Base-by-base conservation (phyloP, 176 grass and related monocot species). In the Urochloa ruziziensis region DNA sequence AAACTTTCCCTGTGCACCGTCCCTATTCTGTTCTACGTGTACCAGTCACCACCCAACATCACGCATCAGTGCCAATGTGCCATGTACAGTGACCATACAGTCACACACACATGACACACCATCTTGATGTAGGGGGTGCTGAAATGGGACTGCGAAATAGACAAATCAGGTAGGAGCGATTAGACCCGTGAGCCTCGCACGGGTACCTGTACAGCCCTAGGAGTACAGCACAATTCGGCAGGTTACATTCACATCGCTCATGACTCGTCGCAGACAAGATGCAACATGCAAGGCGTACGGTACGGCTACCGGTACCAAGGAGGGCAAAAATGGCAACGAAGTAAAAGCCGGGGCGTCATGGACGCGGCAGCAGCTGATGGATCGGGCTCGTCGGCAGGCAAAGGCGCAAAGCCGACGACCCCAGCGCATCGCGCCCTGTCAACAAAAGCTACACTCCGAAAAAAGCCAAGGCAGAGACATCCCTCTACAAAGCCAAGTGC, bases 401-500 rank as follows among this genome's bases (percentile, higher is more conserved):
- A 40, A 40, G 7, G 39, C 39, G 71, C 30, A 82, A 82, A 78
- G 68, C 67, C 79, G 73, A 73, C 83, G 78, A n/a, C n/a, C n/a
- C n/a, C 28, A 12, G 58, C 83, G 40, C 66, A 40, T 21, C 9
- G 39, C 39, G 11, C 49, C 5, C 49, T 79, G 88, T 66, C 83
- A 73, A 73, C 48, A 80, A 87, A 90, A 86, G 74, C 58, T 28
- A 79, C 57, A 27, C 37, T 4, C 10, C 1, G 8, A 10, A 85
- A 85, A 89, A 17, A 40, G 48, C 56, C 48, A 10, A 54, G 32
- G 52, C 84, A 46, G 28, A 53, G 52, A 43, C 68, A 59, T 54
- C 48, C 49, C 58, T 60, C 77, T 74, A 85, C 82, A 89, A 70
- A 76, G 87, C 71, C 79, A 86, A 70, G 63, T 35, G 84, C 65